Evolutionary conservation across 164 flowering plant genomes (phyloP), one percentile per base, ranked within the genome.

Genomic region (Macadamia tetraphylla): DNA sequence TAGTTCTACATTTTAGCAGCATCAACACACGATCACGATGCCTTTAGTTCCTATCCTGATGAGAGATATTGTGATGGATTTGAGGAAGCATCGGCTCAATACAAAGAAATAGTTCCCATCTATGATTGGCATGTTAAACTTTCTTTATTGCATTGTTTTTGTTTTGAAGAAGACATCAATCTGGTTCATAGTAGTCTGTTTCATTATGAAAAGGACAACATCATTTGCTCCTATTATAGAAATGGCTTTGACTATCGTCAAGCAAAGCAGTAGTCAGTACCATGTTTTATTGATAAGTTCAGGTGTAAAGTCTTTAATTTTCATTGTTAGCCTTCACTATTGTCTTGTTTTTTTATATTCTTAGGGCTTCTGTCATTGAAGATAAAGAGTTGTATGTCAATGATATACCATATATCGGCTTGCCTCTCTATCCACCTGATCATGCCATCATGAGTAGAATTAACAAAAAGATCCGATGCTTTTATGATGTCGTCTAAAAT

Each of bases 211-310:
- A 94, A 97, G 98, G 29, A 97, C 98, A 14, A 94, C 98, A 64
- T 94, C 98, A 29, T 94, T 91, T 84, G 97, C 96, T 12, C 97
- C 98, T 17, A 74, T 90, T 60, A 84, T 94, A 74, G 97, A 94
- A 75, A 85, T 83, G 85, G 98, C 94, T 17, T 86, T 80, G 18
- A 86, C 88, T 11, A 87, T 91, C 66, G 98, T 94, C 44, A 93
- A 94, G 70, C 79, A 86, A 79, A 91, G 92, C 75, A 87, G n/a
- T n/a, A 96, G 98, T 55, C 98, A 91, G 73, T 94, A n/a, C 79
- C 98, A 94, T 84, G 98, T 94, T 17, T 69, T 94, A 70, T 68
- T 94, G 73, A 91, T 94, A 74, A 94, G 23, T 23, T 23, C 23
- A 23, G n/a, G 23, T 23, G 23, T 23, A 23, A 23, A 23, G 23